A percentile compares a stretch with the other conserved stretches of the same genome.
Conservation (phyloP, 371 early-diverging fungal genomes). For the Syncephalis fuscata region DNA sequence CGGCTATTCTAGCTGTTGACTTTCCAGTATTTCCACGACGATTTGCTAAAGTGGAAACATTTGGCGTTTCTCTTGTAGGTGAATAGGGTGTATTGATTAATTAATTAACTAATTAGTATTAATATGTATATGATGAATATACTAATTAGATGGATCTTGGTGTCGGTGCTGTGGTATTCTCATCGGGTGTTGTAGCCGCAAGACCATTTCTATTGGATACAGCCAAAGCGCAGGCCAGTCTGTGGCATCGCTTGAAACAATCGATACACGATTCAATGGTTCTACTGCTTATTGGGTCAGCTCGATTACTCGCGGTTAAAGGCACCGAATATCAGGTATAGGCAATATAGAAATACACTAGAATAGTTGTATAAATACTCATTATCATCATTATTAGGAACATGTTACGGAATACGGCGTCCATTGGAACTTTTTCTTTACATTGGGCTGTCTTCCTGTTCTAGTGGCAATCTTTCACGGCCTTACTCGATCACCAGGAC, state of each 20-base stretch:
- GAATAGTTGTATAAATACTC: constrained; percentile 1
- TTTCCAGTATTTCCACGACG: constrained; percentile 83
- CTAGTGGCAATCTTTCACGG: constrained; percentile 36
- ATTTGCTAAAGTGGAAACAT: constrained; percentile 86
- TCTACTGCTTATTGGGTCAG: constrained; percentile 51
- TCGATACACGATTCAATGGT: constrained; percentile 32
- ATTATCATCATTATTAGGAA: constrained; percentile 29
- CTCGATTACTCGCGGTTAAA: constrained; percentile 53
- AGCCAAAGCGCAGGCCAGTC: constrained; percentile 5
- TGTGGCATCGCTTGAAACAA: constrained; percentile 5
- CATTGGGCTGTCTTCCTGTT: constrained; percentile 72
- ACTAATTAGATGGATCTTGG: constrained; percentile 89
- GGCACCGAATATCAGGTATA: constrained; percentile 59
- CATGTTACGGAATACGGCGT: constrained; percentile 92
- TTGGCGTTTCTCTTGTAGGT: constrained; percentile 74
- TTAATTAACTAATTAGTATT: background rate
- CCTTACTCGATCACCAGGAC: constrained; percentile 9
- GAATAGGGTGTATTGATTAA: too few species aligned
- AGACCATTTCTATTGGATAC: constrained; percentile 24
- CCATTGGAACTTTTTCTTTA: constrained; percentile 98
- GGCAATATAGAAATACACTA: background rate
- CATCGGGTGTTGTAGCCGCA: constrained; percentile 56
- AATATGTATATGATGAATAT: background rate
- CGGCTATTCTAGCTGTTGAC: constrained; percentile 86
- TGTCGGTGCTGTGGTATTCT: constrained; percentile 71